Evolutionary conservation across 768 basidiomycete species (phyloP), one percentile per base, ranked within the genome.

Genomic region (Termitomyces bulborhizus): DNA sequence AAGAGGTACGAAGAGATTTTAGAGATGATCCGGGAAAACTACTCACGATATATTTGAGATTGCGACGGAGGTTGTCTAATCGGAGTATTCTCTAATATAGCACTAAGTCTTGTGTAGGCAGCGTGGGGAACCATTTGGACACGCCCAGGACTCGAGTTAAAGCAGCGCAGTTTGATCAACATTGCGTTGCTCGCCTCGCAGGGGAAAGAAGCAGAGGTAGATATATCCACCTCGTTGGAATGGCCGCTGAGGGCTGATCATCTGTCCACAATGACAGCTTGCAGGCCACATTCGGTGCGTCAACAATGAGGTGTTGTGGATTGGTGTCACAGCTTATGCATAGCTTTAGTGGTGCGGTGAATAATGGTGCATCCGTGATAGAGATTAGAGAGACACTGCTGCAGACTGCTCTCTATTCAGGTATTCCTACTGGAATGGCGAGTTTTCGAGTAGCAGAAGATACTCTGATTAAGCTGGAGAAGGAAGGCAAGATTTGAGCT

Each of bases 121-220:
- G 76, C 71, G 2, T 77, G 75, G 75, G 76, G 76, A 16, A 75
- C 73, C 4, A 76, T 76, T 49, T 77, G 75, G 75, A 73, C 75
- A 43, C 69, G 76, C 45, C 74, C 75, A 32, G 75, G 76, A 8
- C 63, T 78, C 3, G 75, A 78, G 59, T 66, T 69, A 41, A 78
- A 76, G 57, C 75, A 76, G 53, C 69, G 76, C 34, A 78, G 76
- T 55, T 60, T 78, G 52, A 76, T 78, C 50, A 69, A 70, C 51
- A 71, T 78, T 44, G 75, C 76, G 2, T 57, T 78, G 3, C 66
- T 76, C 3, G 75, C 73, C 8, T 69, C 69, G 9, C 76, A 75
- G 58, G 76, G 70, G 3, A 78, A 76, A 57, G 68, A 72, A 44
- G 71, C 71, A 15, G 76, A 77, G 69, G 76, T 75, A 37, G 37